Evolutionary conservation across 2,329 filamentous ascomycete species (phyloP).

Genomic region (Aspergillus sp.): DNA sequence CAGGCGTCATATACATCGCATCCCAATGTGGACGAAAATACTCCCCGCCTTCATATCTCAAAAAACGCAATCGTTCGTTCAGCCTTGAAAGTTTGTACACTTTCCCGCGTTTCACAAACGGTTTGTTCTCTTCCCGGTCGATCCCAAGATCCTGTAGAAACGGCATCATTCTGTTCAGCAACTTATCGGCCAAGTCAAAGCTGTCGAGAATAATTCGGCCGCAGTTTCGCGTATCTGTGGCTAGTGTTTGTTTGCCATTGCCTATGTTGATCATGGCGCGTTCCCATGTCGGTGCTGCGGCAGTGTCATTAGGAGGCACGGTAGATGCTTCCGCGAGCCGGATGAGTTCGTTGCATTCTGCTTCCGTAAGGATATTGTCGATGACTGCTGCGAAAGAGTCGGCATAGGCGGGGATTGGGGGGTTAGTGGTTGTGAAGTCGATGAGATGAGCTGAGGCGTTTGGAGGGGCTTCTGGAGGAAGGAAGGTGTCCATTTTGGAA

Average conservation of each 20-base stretch:
- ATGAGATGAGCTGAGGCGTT: constrained; percentile 45
- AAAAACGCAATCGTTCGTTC: constrained; percentile 68
- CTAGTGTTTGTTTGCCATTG: constrained; percentile 51
- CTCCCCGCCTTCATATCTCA: constrained; percentile 64
- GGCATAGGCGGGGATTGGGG: constrained; percentile 47
- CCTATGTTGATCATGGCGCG: constrained; percentile 64
- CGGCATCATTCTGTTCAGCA: constrained; percentile 54
- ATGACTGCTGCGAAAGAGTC: constrained; percentile 55
- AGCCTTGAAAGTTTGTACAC: constrained; percentile 38
- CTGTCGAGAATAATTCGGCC: constrained; percentile 73
- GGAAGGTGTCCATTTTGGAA: constrained; percentile 20
- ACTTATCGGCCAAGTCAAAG: constrained; percentile 52
- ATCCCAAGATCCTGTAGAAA: constrained; percentile 44
- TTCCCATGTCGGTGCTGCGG: constrained; percentile 47
- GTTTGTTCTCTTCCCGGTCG: constrained; percentile 31
- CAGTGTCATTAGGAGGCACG: constrained; percentile 1
- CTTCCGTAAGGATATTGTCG: constrained; percentile 55
- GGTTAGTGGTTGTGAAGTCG: constrained; percentile 45
- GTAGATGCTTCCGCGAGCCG: constrained; percentile 45
- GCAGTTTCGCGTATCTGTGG: constrained; percentile 57
- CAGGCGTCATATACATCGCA: constrained; percentile 53
- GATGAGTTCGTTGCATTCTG: constrained; percentile 56
- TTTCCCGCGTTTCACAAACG: constrained; percentile 38
- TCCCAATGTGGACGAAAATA: constrained; percentile 71
- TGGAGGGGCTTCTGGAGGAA: constrained; percentile 28